Evolutionary conservation across 2,329 filamentous ascomycete species (phyloP).

Genomic region (Apiospora sp.): DNA sequence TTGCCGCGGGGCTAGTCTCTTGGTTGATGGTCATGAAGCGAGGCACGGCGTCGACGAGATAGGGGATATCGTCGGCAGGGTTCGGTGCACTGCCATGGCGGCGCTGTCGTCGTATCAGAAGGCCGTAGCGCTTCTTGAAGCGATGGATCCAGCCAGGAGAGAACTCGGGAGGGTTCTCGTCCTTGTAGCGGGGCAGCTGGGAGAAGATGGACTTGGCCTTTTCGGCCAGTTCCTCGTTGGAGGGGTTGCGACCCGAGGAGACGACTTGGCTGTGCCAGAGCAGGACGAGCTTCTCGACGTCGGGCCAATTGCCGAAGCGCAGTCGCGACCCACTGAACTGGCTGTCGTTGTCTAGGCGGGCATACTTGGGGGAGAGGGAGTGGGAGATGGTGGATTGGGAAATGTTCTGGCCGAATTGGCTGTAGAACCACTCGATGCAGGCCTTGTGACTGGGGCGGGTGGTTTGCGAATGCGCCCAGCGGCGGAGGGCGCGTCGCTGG

Average conservation of each 20-base stretch:
- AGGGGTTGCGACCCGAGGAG: constrained; percentile 62
- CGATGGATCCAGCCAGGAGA: constrained; percentile 71
- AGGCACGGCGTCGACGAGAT: constrained; percentile 67
- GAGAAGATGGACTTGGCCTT: constrained; percentile 68
- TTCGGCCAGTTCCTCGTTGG: constrained; percentile 68
- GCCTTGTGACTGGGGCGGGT: constrained; percentile 66
- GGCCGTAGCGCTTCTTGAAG: constrained; percentile 69
- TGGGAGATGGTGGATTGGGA: constrained; percentile 71
- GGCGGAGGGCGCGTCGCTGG: constrained; percentile 66
- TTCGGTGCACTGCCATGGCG: constrained; percentile 58
- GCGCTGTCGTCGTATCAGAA: constrained; percentile 64
- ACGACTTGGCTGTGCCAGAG: constrained; percentile 61
- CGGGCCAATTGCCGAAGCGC: constrained; percentile 70
- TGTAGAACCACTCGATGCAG: constrained; percentile 70
- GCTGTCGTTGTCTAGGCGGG: constrained; percentile 66
- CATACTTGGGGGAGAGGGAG: constrained; percentile 68
- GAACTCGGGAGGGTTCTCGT: constrained; percentile 67
- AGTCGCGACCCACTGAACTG: constrained; percentile 69
- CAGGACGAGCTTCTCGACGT: constrained; percentile 85
- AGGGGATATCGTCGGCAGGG: constrained; percentile 63
- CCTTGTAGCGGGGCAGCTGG: constrained; percentile 66
- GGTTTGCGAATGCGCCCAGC: constrained; percentile 65
- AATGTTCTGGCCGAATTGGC: constrained; percentile 66
- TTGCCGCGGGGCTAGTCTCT: constrained; percentile 66
- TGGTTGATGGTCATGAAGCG: constrained; percentile 65